These are phyloP conservation scores for Trametes versicolor DNA, from an alignment of 1,284 basidiomycete species.

Conservation along the genomic window DNA sequence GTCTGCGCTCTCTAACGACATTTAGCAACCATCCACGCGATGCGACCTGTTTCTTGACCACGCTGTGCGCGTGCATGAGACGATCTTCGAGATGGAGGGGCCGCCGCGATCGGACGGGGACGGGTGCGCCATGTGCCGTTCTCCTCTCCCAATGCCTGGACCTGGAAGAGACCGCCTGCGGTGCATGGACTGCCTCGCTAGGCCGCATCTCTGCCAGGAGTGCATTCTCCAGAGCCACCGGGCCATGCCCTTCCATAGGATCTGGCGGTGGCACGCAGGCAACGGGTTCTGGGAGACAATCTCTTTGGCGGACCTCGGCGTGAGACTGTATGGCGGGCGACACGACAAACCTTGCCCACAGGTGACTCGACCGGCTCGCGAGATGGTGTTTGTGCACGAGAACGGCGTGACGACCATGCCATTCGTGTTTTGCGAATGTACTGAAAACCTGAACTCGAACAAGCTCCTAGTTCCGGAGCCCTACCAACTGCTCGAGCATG, in stretches of 20 bases:
- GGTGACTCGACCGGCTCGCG: neutral
- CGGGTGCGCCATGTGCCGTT: neutral
- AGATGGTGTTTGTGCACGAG: slow-evolving; percentile 6
- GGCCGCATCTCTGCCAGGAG: neutral
- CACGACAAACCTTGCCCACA: slow-evolving; percentile 1
- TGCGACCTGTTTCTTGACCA: neutral
- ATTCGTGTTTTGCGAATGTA: slow-evolving; percentile 4
- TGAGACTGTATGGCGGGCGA: neutral
- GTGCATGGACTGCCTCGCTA: neutral
- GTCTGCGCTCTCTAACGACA: neutral
- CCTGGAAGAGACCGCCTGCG: neutral
- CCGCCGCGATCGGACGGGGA: neutral
- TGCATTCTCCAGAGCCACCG: neutral
- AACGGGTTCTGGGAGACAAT: slow-evolving; percentile 6
- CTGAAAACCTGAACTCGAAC: neutral
- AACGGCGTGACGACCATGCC: slow-evolving; percentile 2
- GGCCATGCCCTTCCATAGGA: neutral
- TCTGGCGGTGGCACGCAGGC: neutral
- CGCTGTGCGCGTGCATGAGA: neutral
- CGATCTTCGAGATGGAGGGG: neutral
- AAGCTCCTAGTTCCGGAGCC: neutral
- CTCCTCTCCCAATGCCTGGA: neutral
- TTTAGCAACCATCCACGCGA: neutral
- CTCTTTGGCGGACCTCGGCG: neutral
- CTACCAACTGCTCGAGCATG: slow-evolving; percentile 25